Percentiles rank a stretch among this genome's conserved stretches.
Conservation (phyloP, 441 rosid genomes). For the Syzygium syzygioides region DNA sequence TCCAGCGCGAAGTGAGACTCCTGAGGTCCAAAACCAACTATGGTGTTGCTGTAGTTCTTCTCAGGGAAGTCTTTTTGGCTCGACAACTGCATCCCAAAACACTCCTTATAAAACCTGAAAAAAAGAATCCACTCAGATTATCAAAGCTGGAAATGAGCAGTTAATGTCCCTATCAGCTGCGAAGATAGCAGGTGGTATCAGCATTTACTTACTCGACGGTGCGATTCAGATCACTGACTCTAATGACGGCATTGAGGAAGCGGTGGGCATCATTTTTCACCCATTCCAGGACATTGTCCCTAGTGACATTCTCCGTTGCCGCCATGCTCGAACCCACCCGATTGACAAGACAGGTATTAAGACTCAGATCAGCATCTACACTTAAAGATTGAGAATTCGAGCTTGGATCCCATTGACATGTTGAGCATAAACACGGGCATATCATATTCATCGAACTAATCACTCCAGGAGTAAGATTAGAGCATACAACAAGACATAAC, state of each 20-base stretch:
- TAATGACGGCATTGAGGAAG: constrained; percentile 2
- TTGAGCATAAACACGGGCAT: not conserved
- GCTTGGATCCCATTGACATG: not conserved
- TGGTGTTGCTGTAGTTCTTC: constrained; percentile 2
- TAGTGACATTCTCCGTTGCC: not conserved
- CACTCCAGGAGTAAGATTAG: not conserved
- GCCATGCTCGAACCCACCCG: not conserved
- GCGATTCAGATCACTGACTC: constrained; percentile 10
- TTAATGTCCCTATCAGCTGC: not conserved
- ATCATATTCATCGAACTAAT: not conserved
- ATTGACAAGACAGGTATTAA: not conserved
- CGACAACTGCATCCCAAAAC: constrained; percentile 14
- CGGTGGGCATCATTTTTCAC: constrained; percentile 9
- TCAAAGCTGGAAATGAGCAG: not conserved
- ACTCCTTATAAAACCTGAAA: constrained; percentile 8
- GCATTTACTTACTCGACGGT: not conserved
- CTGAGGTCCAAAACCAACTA: constrained; percentile 8
- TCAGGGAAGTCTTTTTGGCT: constrained; percentile 3
- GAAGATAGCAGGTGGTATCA: not conserved
- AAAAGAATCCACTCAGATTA: not conserved
- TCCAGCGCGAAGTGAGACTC: constrained; percentile 10
- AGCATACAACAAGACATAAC: not conserved
- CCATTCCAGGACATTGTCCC: not conserved
- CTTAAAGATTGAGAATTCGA: not conserved
- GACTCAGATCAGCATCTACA: not conserved